Conservation (phyloP, 352 stramenopile genomes). For the Pythium inflatum region DNA sequence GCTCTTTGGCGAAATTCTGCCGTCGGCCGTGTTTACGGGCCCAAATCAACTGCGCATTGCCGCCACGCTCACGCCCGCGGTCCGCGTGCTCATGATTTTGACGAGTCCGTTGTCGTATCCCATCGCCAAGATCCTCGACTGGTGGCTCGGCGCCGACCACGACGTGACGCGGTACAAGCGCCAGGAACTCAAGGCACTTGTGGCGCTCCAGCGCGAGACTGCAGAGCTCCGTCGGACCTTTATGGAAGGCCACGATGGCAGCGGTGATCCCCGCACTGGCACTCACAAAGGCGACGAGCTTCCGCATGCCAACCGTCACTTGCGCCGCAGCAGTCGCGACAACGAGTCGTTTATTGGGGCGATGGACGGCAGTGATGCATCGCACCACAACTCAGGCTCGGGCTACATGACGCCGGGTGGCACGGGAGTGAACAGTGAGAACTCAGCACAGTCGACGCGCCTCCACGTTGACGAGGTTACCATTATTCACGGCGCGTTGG, state of each 20-base stretch:
- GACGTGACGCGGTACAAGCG: slow-evolving; percentile 84
- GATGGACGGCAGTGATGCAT: too few relatives aligned
- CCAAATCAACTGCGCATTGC: slow-evolving; percentile 93
- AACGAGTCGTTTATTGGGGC: too few relatives aligned
- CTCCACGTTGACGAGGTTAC: slow-evolving; percentile 89
- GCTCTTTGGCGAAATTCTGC: slow-evolving; percentile 97
- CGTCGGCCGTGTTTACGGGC: slow-evolving; percentile 94
- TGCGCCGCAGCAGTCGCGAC: slow-evolving; percentile 6
- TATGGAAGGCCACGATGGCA: slow-evolving; percentile 12
- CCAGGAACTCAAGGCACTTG: slow-evolving; percentile 86
- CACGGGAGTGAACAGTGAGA: slow-evolving; percentile 24
- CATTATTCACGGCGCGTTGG: slow-evolving; percentile 90
- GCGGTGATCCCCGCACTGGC: background rate
- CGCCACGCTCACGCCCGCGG: slow-evolving; percentile 72
- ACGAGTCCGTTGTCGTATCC: slow-evolving; percentile 90
- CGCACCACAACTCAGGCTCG: background rate
- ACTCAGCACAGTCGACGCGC: slow-evolving; percentile 48
- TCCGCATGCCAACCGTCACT: slow-evolving; percentile 2
- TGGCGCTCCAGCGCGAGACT: slow-evolving; percentile 73
- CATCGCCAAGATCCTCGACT: slow-evolving; percentile 91
- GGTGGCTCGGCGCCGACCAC: slow-evolving; percentile 77
- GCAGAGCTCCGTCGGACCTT: slow-evolving; percentile 33
- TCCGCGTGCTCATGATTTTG: slow-evolving; percentile 88
- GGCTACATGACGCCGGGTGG: background rate
- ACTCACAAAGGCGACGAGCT: background rate